Conservation (phyloP, 2,329 filamentous ascomycete species). For the Knoxdaviesia capensis region DNA sequence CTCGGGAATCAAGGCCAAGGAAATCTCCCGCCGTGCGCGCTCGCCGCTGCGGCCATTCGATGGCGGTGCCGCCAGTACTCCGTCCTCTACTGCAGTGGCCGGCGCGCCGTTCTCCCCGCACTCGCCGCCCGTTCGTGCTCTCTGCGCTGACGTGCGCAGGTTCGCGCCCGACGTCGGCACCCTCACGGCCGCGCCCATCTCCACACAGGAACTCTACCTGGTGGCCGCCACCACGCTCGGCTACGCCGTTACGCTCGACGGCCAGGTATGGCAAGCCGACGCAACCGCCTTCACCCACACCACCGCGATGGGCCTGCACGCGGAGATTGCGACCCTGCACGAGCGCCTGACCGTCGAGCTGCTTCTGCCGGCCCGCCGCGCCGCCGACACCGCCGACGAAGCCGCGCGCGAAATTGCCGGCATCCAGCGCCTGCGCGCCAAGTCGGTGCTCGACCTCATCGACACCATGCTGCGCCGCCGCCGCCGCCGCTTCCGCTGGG, state of each 20-base stretch:
- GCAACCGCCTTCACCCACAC: slow-evolving; percentile 37
- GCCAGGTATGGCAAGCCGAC: slow-evolving; percentile 35
- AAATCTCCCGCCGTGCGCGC: slow-evolving; percentile 49
- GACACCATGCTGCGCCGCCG: slow-evolving; percentile 55
- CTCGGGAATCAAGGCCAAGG: slow-evolving; percentile 76
- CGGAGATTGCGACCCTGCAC: slow-evolving; percentile 25
- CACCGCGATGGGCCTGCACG: slow-evolving; percentile 31
- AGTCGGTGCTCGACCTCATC: slow-evolving; percentile 60
- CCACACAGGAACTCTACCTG: slow-evolving; percentile 25
- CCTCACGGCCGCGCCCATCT: slow-evolving; percentile 15
- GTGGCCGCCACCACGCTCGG: slow-evolving; percentile 30
- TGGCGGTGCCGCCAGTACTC: slow-evolving; percentile 5
- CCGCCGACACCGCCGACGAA: slow-evolving; percentile 62
- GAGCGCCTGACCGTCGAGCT: slow-evolving; percentile 30
- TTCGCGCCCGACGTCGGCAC: slow-evolving; percentile 16
- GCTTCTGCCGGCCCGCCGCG: slow-evolving; percentile 39
- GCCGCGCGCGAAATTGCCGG: slow-evolving; percentile 58
- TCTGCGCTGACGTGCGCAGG: slow-evolving; percentile 23
- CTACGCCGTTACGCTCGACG: slow-evolving; percentile 23
- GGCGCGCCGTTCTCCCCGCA: not conserved
- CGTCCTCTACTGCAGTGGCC: too few species aligned
- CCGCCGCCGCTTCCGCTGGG: slow-evolving; percentile 47
- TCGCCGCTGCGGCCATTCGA: slow-evolving; percentile 18
- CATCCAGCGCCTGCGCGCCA: slow-evolving; percentile 59
- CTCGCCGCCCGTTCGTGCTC: slow-evolving; percentile 5